Evolutionary conservation across 139 green algal genomes (phyloP), one percentile per base, ranked within the genome.

Genomic region (Mesostigma viride): DNA sequence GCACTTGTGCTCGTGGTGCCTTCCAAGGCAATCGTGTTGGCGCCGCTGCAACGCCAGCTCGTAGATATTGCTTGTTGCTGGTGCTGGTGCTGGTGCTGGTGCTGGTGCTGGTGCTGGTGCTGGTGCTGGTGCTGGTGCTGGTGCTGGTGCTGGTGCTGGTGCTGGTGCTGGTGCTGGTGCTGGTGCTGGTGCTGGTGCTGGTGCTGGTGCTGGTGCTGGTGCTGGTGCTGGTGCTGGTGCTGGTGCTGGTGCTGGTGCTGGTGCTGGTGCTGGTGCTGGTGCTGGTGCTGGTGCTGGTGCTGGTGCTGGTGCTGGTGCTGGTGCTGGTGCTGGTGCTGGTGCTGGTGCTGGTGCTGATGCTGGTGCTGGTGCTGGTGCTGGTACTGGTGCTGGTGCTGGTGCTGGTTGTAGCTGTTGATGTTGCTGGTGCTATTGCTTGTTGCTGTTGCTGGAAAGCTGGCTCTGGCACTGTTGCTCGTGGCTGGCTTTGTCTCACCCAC

Each of bases 391-490:
- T 20, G 8, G 51, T 27, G 51, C 22, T 20, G 8, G 24, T 28
- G 5, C 51, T 27, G 22, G n/a, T 34, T 62, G 40, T 53, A 53
- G 40, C 40, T 53, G 40, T 53, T 53, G 17, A 17, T 53, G 40
- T 53, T 53, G 40, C 40, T 53, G 40, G 14, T 53, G 40, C 40
- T 24, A 14, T 24, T 53, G 40, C 40, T 72, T 30, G 24, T 31
- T 3, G 24, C 77, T 95, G 57, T 72, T 68, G 22, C 44, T 20
- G 59, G 3, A 28, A 36, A 28, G 11, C 17, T 53, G n/a, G 22
- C 47, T 46, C 1, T 26, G 60, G 5, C 30, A 72, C n/a, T 3
- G 24, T 77, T 95, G 57, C 70, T 68, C 28, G 31, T 20, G 59
- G 3, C n/a, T 35, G 30, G 11, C 17, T 53, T 35, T 8, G 46